Evolutionary conservation across 768 basidiomycete genomes (phyloP).

Genomic region (Boletus rubescentipes): DNA sequence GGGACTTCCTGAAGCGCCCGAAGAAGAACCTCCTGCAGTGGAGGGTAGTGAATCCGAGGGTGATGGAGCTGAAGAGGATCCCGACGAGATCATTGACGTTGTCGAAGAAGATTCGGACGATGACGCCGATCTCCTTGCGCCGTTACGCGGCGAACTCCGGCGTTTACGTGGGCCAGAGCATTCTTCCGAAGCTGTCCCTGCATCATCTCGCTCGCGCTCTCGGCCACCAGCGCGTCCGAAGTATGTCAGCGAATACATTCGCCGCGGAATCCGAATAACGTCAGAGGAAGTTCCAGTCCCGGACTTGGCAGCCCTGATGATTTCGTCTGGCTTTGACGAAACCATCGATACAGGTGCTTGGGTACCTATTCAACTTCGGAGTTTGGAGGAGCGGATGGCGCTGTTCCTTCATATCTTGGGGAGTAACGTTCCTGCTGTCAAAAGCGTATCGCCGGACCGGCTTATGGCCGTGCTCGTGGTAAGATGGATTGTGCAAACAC

Average conservation of each 20-base stretch:
- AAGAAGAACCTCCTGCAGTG: conserved; percentile 4
- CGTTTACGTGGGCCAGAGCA: conserved; percentile 50
- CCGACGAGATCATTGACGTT: conserved; percentile 67
- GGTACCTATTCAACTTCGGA: conserved; percentile 48
- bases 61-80: conserved; percentile 46
- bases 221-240: conserved; percentile 21
- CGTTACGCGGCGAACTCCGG: conserved; percentile 64
- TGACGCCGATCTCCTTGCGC: conserved; percentile 59
- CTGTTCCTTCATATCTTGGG: conserved; percentile 55
- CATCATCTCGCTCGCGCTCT: conserved; percentile 35
- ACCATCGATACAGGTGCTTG: conserved; percentile 23
- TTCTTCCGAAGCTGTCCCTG: conserved; percentile 22
- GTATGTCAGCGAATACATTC: conserved; percentile 54
- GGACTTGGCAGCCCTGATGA: conserved; percentile 48
- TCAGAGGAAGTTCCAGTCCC: conserved; percentile 56
- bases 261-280: conserved; percentile 66
- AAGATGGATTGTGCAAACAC: conserved; percentile 57
- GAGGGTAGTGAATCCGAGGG: conserved; percentile 23
- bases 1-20: conserved; percentile 48
- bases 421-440: conserved; percentile 52
- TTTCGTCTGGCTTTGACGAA: conserved; percentile 33
- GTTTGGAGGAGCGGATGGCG: conserved; percentile 50
- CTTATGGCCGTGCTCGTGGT: conserved; percentile 54
- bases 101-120: conserved; percentile 54
- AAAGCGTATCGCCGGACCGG: conserved; percentile 44